Base-by-base conservation (phyloP, 2,329 filamentous ascomycete species). In the Colletotrichum euphorbiae region DNA sequence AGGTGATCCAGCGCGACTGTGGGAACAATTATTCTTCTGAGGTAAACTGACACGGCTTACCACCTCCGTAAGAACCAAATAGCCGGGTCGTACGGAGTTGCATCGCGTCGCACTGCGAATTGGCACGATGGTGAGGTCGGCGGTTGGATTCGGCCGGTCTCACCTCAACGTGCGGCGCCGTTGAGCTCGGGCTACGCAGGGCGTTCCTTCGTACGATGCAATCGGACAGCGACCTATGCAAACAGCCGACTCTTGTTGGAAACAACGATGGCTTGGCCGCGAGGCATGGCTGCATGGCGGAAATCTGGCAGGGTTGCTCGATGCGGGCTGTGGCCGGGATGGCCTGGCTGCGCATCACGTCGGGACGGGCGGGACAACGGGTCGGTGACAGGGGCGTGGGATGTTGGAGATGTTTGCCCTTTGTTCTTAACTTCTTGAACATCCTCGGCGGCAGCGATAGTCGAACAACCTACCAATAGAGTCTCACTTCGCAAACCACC, bases 301-400 rank as follows among this genome's bases (percentile, higher is more conserved):
- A 12, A 2, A 11, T 28, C 8, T 36, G 31, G 50, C 15, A 56
- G 56, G 19, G 17, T 28, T 50, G 55, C 15, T 36, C 38, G 19
- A 19, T 48, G 56, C 56, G 56, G 43, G 43, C 56, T 28, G 43
- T 31, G 31, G 43, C 56, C 19, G 43, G 56, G 56, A 40, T 4
- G 56, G 56, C 43, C 56, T 50, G 31, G 38, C n/a, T 42, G 59
- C 48, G 48, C 59, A 55, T 45, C 59, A 62, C 48, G 43, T 46
- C 31, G 58, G 51, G 43, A 56, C 50, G 59, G 55, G 38, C 46
- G 62, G 55, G 62, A 60, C 17, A 46, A 38, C 48, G 40, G 56
- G 56, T 19, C 33, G 21, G 56, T 15, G 50, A 50, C 31, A 40
- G 28, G 45, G 46, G 33, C 1, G 7, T 28, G 28, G 43, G 17